Evolutionary conservation across 768 basidiomycete species (phyloP).

Genomic region (Crepidotus variabilis): DNA sequence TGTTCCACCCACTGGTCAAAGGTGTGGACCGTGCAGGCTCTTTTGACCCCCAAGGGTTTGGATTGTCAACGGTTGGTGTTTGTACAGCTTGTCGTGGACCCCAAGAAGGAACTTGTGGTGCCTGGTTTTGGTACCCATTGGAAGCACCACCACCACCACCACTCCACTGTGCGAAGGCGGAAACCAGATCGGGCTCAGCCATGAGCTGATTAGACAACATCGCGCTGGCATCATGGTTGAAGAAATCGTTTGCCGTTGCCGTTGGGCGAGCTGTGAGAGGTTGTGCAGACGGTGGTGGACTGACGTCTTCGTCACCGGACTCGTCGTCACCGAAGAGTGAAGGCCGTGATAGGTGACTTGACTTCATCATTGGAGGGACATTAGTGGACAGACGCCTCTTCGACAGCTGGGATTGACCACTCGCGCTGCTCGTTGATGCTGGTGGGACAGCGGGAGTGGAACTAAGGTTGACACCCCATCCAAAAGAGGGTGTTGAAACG

Average conservation of each 20-base stretch:
- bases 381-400: not conserved
- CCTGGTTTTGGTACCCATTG: not conserved
- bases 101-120: not conserved
- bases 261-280: not conserved
- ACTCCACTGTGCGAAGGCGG: conserved; percentile 11
- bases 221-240: conserved; percentile 1
- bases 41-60: conserved; percentile 5
- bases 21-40: conserved; percentile 14
- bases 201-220: conserved; percentile 8
- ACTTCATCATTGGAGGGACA: not conserved
- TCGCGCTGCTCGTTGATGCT: not conserved
- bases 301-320: conserved; percentile 11
- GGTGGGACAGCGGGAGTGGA: not conserved
- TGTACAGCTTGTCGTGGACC: not conserved
- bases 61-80: conserved; percentile 1
- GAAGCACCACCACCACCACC: not conserved
- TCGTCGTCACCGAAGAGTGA: conserved; percentile 12
- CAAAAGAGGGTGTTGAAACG: not conserved
- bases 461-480: not conserved
- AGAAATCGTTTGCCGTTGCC: not conserved
- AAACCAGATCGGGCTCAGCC: conserved; percentile 11
- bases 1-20: conserved; percentile 20
- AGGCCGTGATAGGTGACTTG: conserved; percentile 2
- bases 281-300: not conserved
- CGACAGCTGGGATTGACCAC: not conserved